phyloP scores from a whole-genome alignment of 2,329 filamentous ascomycete species.

The Phoma sp. region DNA sequence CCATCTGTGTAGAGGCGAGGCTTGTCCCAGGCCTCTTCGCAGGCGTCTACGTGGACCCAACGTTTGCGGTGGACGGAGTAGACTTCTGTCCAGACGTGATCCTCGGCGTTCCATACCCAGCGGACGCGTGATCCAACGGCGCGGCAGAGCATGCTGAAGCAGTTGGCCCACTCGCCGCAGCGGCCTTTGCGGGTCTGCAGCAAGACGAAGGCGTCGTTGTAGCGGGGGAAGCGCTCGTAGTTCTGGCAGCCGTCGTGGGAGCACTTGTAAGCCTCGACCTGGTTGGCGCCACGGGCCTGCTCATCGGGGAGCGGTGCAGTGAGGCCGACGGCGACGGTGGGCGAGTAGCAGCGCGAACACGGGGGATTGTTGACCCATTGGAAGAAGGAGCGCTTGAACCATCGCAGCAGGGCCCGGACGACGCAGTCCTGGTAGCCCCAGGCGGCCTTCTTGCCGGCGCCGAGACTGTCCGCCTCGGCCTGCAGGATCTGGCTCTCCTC shows the following conservation, averaged over 20 bases:
- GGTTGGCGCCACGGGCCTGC: constrained; percentile 81
- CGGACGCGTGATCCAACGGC: constrained; percentile 88
- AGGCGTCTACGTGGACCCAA: constrained; percentile 97
- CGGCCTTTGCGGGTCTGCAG: constrained; percentile 85
- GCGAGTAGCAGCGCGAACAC: constrained; percentile 80
- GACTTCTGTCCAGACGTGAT: constrained; percentile 97
- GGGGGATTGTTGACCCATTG: constrained; percentile 95
- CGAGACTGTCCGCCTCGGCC: constrained; percentile 87
- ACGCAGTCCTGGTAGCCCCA: constrained; percentile 99
- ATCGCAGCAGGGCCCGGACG: constrained; percentile 85
- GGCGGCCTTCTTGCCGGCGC: constrained; percentile 77
- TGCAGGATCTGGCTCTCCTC: constrained; percentile 88
- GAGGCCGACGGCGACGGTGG: constrained; percentile 83
- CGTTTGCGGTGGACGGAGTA: constrained; percentile 92
- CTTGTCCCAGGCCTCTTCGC: constrained; percentile 94
- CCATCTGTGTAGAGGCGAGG: constrained; percentile 89
- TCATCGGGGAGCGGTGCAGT: constrained; percentile 87
- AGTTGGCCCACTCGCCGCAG: constrained; percentile 96
- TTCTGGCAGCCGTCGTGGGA: constrained; percentile 75
- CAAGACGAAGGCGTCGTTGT: constrained; percentile 92
- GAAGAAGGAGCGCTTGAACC: constrained; percentile 97
- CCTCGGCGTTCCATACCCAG: constrained; percentile 98
- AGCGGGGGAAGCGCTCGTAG: constrained; percentile 89
- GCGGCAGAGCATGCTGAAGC: constrained; percentile 97
- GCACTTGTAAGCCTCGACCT: constrained; percentile 91